Conservation (phyloP, 768 basidiomycete species). For the Suillus spraguei region DNA sequence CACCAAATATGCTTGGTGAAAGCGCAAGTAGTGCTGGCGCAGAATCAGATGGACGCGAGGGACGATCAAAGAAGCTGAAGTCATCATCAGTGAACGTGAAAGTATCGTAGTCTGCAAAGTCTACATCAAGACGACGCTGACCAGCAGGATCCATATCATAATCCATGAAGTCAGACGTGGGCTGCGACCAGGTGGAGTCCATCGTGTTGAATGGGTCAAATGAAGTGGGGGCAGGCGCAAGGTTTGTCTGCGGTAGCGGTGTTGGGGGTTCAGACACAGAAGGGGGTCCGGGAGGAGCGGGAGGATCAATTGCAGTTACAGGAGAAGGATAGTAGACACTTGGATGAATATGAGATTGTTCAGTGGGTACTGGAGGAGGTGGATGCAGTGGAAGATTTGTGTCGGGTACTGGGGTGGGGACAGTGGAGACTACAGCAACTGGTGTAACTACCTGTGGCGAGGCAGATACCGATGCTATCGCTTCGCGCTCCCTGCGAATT, state of each 20-base stretch:
- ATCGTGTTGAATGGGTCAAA: conserved; percentile 50
- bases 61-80: conserved; percentile 84
- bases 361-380: conserved; percentile 21
- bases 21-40: conserved; percentile 34
- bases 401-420: conserved; percentile 17
- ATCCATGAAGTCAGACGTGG: conserved; percentile 38
- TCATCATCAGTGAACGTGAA: conserved; percentile 79
- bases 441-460: conserved; percentile 26
- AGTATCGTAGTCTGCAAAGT: conserved; percentile 50
- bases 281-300: conserved; percentile 13
- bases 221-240: conserved; percentile 21
- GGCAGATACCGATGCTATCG: conserved; percentile 30
- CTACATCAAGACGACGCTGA: conserved; percentile 37
- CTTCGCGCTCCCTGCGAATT: conserved; percentile 66
- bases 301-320: conserved; percentile 27
- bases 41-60: conserved; percentile 33
- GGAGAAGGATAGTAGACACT: conserved; percentile 62
- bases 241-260: conserved; percentile 13
- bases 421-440: conserved; percentile 10
- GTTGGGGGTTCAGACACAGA: conserved; percentile 22
- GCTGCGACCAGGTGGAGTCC: conserved; percentile 43
- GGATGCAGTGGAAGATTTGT: conserved; percentile 17
- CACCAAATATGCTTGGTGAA: conserved; percentile 35
- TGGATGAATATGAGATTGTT: conserved; percentile 18
- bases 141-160: conserved; percentile 37